These are phyloP conservation scores for Citrus trifoliata DNA, from an alignment of 345 rosid genomes.

Conservation along the genomic window DNA sequence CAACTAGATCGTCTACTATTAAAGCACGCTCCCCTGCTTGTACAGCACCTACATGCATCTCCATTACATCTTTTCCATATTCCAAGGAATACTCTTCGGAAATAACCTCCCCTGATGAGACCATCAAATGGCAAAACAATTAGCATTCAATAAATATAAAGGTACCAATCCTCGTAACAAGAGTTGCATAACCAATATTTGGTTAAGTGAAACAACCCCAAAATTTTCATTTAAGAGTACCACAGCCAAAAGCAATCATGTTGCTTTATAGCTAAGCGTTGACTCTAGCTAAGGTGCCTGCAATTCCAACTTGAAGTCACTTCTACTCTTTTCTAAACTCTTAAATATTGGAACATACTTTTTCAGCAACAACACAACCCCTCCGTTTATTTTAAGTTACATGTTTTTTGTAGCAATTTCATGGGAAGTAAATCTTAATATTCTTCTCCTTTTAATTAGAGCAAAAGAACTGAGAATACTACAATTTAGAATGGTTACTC, in stretches of 20 bases:
- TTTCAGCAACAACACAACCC: neutral
- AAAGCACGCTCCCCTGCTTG: conserved; percentile 84
- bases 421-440: neutral
- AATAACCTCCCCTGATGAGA: conserved; percentile 68
- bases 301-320: neutral
- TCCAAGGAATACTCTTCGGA: conserved; percentile 92
- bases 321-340: neutral
- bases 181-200: neutral
- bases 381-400: neutral
- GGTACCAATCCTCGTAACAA: neutral
- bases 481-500: neutral
- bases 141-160: conserved; percentile 3
- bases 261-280: neutral
- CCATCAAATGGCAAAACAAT: conserved; percentile 9
- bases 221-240: neutral
- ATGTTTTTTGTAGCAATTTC: neutral
- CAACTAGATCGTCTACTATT: conserved; percentile 89
- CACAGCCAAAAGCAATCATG: neutral
- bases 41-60: conserved; percentile 99
- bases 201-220: neutral
- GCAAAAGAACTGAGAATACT: neutral
- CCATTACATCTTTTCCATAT: conserved; percentile 91
- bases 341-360: neutral
- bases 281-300: neutral
- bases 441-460: neutral